phyloP scores from a whole-genome alignment of 2,329 filamentous ascomycete genomes.

The Fusarium sp. region DNA sequence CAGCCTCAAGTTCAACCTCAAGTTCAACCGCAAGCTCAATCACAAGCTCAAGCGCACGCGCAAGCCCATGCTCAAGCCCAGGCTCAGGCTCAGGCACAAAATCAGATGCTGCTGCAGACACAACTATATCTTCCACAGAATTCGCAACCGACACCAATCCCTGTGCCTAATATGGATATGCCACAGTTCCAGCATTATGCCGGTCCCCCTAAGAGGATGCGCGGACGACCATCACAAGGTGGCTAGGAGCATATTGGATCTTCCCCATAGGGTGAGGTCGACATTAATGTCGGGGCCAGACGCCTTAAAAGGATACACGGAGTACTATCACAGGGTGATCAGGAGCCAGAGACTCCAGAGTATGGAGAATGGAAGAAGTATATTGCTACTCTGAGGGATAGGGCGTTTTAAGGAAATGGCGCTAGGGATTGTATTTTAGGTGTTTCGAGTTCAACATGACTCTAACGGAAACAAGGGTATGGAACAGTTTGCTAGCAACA shows the following conservation, averaged over 20 bases:
- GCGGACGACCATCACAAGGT: slow-evolving; percentile 43
- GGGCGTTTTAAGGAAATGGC: slow-evolving; percentile 31
- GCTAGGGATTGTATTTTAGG: slow-evolving; percentile 11
- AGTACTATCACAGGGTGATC: slow-evolving; percentile 35
- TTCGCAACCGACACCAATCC: slow-evolving; percentile 43
- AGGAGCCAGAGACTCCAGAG: not conserved
- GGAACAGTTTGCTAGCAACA: slow-evolving; percentile 35
- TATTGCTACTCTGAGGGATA: not conserved
- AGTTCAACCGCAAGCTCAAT: slow-evolving; percentile 36
- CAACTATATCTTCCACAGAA: slow-evolving; percentile 46
- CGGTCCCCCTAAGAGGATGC: slow-evolving; percentile 48
- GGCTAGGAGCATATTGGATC: not conserved
- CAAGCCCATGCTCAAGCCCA: slow-evolving; percentile 45
- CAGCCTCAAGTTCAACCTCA: slow-evolving; percentile 37
- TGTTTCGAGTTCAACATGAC: slow-evolving; percentile 12
- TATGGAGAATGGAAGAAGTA: no score
- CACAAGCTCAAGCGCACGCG: slow-evolving; percentile 33
- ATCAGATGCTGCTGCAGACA: slow-evolving; percentile 46
- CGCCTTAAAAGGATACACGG: slow-evolving; percentile 48
- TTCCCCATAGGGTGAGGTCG: not conserved
- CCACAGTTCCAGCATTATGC: slow-evolving; percentile 48
- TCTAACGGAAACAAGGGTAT: slow-evolving; percentile 31
- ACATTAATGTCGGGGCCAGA: not conserved
- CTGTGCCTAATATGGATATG: slow-evolving; percentile 47
- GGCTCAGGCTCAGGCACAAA: slow-evolving; percentile 40